Conservation (phyloP, 495 filamentous ascomycete species). For the Durotheca rogersii region DNA sequence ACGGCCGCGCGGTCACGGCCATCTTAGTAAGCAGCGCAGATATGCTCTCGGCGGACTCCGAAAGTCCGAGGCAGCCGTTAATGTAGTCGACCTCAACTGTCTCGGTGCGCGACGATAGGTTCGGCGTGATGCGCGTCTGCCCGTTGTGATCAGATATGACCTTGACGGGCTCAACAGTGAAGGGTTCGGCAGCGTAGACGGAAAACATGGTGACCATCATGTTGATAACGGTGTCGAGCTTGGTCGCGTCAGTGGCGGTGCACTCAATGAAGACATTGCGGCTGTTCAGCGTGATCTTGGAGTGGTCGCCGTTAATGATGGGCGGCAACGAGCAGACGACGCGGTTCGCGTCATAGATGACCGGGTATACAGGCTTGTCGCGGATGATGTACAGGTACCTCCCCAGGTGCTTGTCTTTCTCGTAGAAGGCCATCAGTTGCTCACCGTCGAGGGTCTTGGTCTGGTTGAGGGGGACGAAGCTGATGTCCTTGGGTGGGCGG, state of each 20-base stretch:
- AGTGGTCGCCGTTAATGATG: constrained; percentile 96
- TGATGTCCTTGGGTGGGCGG: constrained; percentile 85
- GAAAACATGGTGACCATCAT: constrained; percentile 98
- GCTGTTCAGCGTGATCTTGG: constrained; percentile 88
- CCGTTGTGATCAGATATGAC: constrained; percentile 89
- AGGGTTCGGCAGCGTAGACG: constrained; percentile 80
- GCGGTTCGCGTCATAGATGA: constrained; percentile 86
- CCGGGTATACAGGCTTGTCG: constrained; percentile 93
- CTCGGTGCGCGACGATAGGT: constrained; percentile 70
- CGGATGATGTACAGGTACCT: constrained; percentile 85
- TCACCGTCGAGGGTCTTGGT: constrained; percentile 80
- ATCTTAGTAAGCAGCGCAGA: constrained; percentile 80
- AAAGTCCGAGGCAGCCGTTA: constrained; percentile 84
- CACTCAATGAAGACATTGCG: constrained; percentile 96
- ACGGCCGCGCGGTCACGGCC: constrained; percentile 76
- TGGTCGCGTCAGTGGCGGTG: constrained; percentile 95
- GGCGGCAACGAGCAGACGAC: constrained; percentile 91
- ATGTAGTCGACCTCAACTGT: constrained; percentile 88
- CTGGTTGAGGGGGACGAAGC: constrained; percentile 89
- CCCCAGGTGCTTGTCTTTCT: constrained; percentile 68
- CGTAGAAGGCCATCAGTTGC: constrained; percentile 92
- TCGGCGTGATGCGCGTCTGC: constrained; percentile 74
- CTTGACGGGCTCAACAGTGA: constrained; percentile 90
- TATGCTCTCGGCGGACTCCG: constrained; percentile 68
- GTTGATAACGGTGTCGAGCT: constrained; percentile 91